A percentile compares a stretch with the other conserved stretches of the same genome.
These are phyloP conservation scores for Wickerhamiella siamensis DNA, from an alignment of 805 yeast genomes.

Conservation along the genomic window DNA sequence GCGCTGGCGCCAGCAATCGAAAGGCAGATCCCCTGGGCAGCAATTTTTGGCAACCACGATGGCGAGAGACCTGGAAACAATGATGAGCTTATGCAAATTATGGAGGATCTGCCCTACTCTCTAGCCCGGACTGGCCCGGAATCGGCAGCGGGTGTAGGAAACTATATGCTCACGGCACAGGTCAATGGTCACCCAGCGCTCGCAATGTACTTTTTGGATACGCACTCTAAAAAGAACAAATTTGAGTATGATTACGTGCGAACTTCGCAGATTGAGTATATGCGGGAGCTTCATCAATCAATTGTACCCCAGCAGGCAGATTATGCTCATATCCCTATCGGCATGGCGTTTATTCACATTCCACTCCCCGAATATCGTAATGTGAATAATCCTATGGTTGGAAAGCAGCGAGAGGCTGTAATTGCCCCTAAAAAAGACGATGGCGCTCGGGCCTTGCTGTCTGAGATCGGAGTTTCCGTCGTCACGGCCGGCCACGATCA, in stretches of 20 bases:
- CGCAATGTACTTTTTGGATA: conserved; percentile 64
- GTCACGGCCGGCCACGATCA: conserved; percentile 90
- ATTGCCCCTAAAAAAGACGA: conserved; percentile 66
- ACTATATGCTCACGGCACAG: conserved; percentile 42
- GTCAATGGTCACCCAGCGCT: conserved; percentile 31
- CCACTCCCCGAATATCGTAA: conserved; percentile 77
- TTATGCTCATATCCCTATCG: conserved; percentile 34
- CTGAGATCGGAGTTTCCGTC: conserved; percentile 56
- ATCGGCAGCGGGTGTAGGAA: conserved; percentile 69
- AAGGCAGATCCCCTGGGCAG: conserved; percentile 66
- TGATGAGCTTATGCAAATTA: conserved; percentile 42
- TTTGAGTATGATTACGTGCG: conserved; percentile 77
- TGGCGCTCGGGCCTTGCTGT: conserved; percentile 45
- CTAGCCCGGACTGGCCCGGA: conserved; percentile 48
- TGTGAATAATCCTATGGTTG: conserved; percentile 33
- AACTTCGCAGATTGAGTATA: conserved; percentile 47
- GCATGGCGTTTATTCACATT: conserved; percentile 90
- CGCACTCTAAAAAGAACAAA: conserved; percentile 35
- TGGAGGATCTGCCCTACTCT: conserved; percentile 51
- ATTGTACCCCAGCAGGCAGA: conserved; percentile 22
- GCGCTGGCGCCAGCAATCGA: conserved; percentile 54
- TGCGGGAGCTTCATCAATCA: conserved; percentile 28
- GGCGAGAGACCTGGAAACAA: conserved; percentile 65
- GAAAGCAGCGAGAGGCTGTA: conserved; percentile 53
- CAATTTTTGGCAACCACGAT: conserved; percentile 87